Evolutionary conservation across 2,329 filamentous ascomycete species (phyloP), one percentile per base, ranked within the genome.

Genomic region (Sclerotinia subarctica): DNA sequence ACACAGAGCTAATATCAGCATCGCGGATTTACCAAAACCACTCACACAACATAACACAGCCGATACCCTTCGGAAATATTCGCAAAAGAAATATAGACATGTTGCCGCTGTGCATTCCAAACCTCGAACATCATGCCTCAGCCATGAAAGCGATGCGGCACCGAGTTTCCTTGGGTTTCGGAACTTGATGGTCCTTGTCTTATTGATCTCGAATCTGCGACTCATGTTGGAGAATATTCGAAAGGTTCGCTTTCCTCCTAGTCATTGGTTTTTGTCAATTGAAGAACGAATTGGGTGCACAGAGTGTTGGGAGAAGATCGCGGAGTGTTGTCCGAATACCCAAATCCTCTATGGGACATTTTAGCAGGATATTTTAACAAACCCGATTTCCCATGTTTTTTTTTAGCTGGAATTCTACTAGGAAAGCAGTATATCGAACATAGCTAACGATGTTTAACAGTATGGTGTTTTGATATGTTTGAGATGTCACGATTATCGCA

Each of bases 401-500:
- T n/a, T 42, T 51, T 10, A 26, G 47, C 21, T 19, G 4, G 15
- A 29, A n/a, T 19, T 62, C 35, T 35, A 38, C 15, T 26, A 51
- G 38, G 29, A n/a, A 51, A 26, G 2, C 15, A n/a, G 19, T 49
- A 5, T 13, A 38, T 42, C 17, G 44, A 11, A 35, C 42, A 29
- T n/a, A 67, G 67, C 72, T 75, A 68, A 68, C 67, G 42, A 72
- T 66, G 60, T 42, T 21, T 26, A 56, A 47, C 8, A 78, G 91
- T 99, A 99, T 77, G 95, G 95, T 66, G 93, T 98, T 68, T 83
- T 98, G 69, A 96, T 99, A 72, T 97, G 94, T 77, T 83, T 99
- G 69, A 88, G 87, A 72, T 96, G 94, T 77, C 93, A 97, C 78
- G 92, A 96, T 79, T 96, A 95, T 77, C 88, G 90, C 67, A 86